Evolutionary conservation across 106 monocot species (phyloP).

Genomic region (Acorus calamus): DNA sequence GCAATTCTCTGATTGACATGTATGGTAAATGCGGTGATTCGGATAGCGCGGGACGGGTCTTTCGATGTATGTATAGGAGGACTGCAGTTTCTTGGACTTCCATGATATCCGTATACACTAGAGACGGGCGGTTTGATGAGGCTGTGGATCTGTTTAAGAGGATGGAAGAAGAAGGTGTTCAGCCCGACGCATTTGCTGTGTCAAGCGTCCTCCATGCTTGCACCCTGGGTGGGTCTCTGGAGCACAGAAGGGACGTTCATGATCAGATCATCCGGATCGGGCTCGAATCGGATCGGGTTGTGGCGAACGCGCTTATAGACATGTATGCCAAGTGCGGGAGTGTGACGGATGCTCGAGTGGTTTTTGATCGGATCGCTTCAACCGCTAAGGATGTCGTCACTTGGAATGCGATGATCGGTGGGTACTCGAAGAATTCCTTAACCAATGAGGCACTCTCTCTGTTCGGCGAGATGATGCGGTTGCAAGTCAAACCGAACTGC

Average conservation of each 20-base stretch:
- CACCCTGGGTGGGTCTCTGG: constrained; percentile 31
- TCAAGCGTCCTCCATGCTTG: constrained; percentile 66
- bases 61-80: constrained; percentile 39
- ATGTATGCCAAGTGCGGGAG: constrained; percentile 57
- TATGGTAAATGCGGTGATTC: constrained; percentile 59
- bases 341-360: constrained; percentile 27
- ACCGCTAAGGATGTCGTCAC: constrained; percentile 47
- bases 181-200: constrained; percentile 37
- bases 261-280: constrained; percentile 42
- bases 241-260: constrained; percentile 37
- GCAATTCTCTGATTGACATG: constrained; percentile 57
- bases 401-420: constrained; percentile 58
- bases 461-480: constrained; percentile 51
- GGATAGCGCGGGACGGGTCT: constrained; percentile 27
- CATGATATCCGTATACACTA: constrained; percentile 44
- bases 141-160: constrained; percentile 39
- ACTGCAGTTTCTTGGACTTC: constrained; percentile 67
- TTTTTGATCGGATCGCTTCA: constrained; percentile 33
- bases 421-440: constrained; percentile 28
- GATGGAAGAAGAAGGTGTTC: constrained; percentile 46
- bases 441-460: constrained; percentile 42
- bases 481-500: constrained; percentile 36
- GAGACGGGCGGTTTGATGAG: constrained; percentile 32
- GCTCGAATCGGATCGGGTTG: constrained; percentile 1
- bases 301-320: constrained; percentile 42